These are phyloP conservation scores for Trichosporon inkin DNA, from an alignment of 1,284 basidiomycete genomes.

Conservation along the genomic window DNA sequence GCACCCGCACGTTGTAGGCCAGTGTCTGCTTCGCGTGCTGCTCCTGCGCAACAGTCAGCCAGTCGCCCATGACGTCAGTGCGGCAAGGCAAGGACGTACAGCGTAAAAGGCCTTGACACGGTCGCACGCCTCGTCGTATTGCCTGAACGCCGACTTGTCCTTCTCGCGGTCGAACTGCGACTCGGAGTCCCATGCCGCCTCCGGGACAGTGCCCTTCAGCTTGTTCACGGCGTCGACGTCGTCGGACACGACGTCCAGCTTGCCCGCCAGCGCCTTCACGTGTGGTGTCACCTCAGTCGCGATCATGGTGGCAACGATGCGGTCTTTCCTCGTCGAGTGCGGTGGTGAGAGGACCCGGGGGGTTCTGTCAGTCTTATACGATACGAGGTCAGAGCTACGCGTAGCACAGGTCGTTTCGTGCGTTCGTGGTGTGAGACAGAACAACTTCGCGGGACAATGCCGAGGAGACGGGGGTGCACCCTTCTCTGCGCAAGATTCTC, in stretches of 20 bases:
- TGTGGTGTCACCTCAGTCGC: constrained; percentile 15
- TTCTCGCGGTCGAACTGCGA: constrained; percentile 67
- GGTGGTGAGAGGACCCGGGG: too few species aligned
- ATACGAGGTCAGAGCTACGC: too few species aligned
- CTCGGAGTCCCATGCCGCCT: constrained; percentile 56
- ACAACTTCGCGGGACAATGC: too few species aligned
- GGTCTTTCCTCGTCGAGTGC: too few species aligned
- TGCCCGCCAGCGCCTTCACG: constrained; percentile 31
- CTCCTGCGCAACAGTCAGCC: constrained; percentile 54
- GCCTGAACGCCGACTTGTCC: constrained; percentile 61
- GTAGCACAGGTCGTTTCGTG: too few species aligned
- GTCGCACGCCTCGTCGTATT: constrained; percentile 64
- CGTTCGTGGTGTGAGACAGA: too few species aligned
- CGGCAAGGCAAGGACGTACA: not conserved
- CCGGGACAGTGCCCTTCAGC: constrained; percentile 28
- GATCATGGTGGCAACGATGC: not conserved
- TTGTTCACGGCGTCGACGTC: constrained; percentile 62
- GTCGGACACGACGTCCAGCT: constrained; percentile 67
- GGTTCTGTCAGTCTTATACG: too few species aligned
- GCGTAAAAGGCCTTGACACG: constrained; percentile 77
- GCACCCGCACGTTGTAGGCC: constrained; percentile 72
- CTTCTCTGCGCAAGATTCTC: too few species aligned
- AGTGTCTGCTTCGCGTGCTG: constrained; percentile 88
- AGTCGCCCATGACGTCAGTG: too few species aligned
- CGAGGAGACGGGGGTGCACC: too few species aligned